Base-by-base conservation (phyloP, 176 grass and related monocot species). In the Zea luxurians region DNA sequence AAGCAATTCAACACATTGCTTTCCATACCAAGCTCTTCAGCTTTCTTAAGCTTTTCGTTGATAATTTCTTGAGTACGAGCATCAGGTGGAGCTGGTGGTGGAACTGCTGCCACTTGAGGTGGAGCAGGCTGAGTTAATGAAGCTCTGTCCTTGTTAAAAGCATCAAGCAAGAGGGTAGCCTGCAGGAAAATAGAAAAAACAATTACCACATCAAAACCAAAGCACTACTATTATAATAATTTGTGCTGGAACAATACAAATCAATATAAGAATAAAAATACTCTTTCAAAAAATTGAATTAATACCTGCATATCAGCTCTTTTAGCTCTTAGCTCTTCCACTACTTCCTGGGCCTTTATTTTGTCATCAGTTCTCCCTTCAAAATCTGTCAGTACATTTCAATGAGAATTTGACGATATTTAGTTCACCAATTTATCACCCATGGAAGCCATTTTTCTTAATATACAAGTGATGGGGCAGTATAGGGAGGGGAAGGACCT, bases 81-180 rank as follows among this genome's bases (percentile, higher is more conserved):
- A 73, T 90, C 88, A 3, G 90, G 86, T 75, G 85, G 87, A 57
- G 83, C 47, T 37, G 66, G 71, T 44, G 77, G 59, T 52, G 58
- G 79, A 60, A 87, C 84, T 67, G 80, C 45, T 74, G 78, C 82
- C 48, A 81, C 53, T 52, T 63, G 68, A 78, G 80, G 36, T 83
- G 80, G 85, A 38, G 43, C 52, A 64, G 91, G 73, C 49, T 71
- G 78, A 48, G 88, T 83, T 77, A 98, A 76, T 77, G 88, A 83
- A 87, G 87, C 95, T 62, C 91, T 80, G 62, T 98, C 92, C 87
- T 92, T 94, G 70, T 94, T 92, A 81, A 98, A 98, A 52, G 92
- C 87, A 77, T 94, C 89, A 82, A 91, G 91, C 80, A 92, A 83
- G 61, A 97, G 87, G 38, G 64, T 84, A 61, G 91, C 85, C 94